These are phyloP conservation scores for Penicillium goetzii DNA, from an alignment of 495 filamentous ascomycete genomes.

Conservation along the genomic window DNA sequence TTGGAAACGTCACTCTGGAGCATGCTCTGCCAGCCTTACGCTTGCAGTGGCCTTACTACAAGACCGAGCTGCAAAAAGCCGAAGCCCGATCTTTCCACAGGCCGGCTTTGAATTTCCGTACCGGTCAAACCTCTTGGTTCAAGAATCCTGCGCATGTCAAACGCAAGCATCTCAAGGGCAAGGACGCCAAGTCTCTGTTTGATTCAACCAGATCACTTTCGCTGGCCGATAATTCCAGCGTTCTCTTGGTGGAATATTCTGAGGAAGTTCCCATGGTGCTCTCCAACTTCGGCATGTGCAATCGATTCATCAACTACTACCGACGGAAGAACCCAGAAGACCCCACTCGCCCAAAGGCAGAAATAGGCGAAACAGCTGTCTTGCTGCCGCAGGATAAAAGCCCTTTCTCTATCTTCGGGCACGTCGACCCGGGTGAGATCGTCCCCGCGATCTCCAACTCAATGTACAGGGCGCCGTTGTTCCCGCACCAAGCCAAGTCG, in stretches of 20 bases:
- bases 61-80: conserved; percentile 73
- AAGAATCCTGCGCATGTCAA: conserved; percentile 56
- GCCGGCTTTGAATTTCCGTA: conserved; percentile 66
- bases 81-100: conserved; percentile 92
- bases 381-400: conserved; percentile 92
- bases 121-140: conserved; percentile 59
- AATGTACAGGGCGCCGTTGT: conserved; percentile 94
- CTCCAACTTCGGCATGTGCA: conserved; percentile 97
- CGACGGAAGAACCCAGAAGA: conserved; percentile 83
- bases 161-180: conserved; percentile 76
- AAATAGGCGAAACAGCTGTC: conserved; percentile 83
- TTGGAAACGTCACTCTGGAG: conserved; percentile 84
- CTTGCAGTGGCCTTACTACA: conserved; percentile 92
- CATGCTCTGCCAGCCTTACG: conserved; percentile 89
- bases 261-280: conserved; percentile 90
- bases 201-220: conserved; percentile 74
- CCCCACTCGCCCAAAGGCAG: conserved; percentile 68
- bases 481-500: conserved; percentile 74
- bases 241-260: conserved; percentile 89
- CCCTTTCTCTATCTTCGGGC: conserved; percentile 92
- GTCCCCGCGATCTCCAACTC: conserved; percentile 89
- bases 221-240: conserved; percentile 83
- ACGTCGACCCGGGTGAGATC: conserved; percentile 85
- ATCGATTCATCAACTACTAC: conserved; percentile 93
- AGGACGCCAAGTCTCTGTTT: conserved; percentile 75